Evolutionary conservation across 768 basidiomycete species (phyloP), one percentile per base, ranked within the genome.

Genomic region (Rhodotorula diobovata): DNA sequence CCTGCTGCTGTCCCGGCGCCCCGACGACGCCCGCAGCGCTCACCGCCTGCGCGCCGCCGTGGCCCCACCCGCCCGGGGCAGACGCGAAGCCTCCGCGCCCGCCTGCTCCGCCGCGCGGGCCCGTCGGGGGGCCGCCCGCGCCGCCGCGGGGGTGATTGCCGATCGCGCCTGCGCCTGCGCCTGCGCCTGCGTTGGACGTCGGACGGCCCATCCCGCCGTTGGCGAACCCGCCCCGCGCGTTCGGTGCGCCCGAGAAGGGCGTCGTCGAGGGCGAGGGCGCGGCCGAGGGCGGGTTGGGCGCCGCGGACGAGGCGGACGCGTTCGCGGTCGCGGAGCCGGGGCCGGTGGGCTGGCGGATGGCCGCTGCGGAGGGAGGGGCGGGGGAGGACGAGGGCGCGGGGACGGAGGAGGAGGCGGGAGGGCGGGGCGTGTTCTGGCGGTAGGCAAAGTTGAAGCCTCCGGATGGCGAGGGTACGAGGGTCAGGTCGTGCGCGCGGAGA

Each of bases 381-480:
- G 55, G 35, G 41, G 39, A 14, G 43, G 37, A 12, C 43, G 61
- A 15, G 67, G 28, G 46, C 39, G 28, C n/a, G 56, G 1, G 23
- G 58, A 41, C 65, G 70, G 55, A 20, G 41, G 54, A 34, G 20
- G 60, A 25, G 37, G 57, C n/a, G 46, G 62, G 28, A 32, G 60
- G 43, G 25, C 58, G 58, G 0, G 66, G 66, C 4, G 67, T 28
- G 10, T 87, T 87, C 66, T 89, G 88, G 69, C 93, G 88, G 80
- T 95, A 95, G 4, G 91, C 91, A 75, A 93, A 99, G 82, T 98
- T 96, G 84, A 98, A 94, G 45, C 94, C 93, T 93, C 68, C 3
- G 11, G 2, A 12, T 28, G 2, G 23, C 8, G 18, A 43, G 41
- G 14, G 18, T 2, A 18, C 18, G 14, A 43, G 41, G 6, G 18